Evolutionary conservation across 495 filamentous ascomycete genomes (phyloP).

Genomic region (Geopyxis carbonaria): DNA sequence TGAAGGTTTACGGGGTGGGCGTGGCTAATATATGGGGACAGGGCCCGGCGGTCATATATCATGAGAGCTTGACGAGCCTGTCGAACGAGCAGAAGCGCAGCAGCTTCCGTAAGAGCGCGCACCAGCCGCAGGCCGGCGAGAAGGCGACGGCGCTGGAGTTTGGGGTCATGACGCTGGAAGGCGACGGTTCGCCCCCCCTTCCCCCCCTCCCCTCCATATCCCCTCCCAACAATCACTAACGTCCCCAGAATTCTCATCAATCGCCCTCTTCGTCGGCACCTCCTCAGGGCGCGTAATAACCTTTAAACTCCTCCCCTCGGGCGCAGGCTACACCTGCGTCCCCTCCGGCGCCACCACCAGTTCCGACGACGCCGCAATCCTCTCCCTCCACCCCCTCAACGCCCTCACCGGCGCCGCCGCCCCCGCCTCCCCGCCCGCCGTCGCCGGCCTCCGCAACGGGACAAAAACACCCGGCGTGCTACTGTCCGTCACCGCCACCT

Average conservation of each 20-base stretch:
- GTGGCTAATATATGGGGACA: constrained; percentile 24
- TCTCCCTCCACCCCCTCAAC: constrained; percentile 4
- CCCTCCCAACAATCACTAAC: constrained; percentile 11
- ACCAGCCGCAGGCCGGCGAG: constrained; percentile 35
- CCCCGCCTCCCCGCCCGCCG: constrained; percentile 44
- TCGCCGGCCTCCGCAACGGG: constrained; percentile 56
- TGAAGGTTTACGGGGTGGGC: neutral
- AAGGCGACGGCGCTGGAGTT: constrained; percentile 72
- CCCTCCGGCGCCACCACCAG: constrained; percentile 47
- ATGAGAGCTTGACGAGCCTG: constrained; percentile 47
- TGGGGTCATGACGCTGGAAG: constrained; percentile 81
- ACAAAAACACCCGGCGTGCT: constrained; percentile 15
- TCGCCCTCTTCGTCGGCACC: constrained; percentile 81
- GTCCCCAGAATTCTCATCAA: constrained; percentile 64
- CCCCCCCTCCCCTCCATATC: neutral
- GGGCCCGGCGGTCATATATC: constrained; percentile 76
- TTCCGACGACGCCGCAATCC: constrained; percentile 32
- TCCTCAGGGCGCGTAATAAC: constrained; percentile 66
- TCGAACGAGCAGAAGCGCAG: constrained; percentile 50
- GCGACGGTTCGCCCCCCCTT: constrained; percentile 40
- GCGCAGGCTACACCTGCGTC: constrained; percentile 54
- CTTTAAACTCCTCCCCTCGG: constrained; percentile 69
- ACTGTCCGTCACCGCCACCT: constrained; percentile 46
- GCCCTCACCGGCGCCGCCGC: neutral
- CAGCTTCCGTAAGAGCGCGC: constrained; percentile 41